phyloP scores from a whole-genome alignment of 345 rosid genomes.

The Salix arbutifolia region DNA sequence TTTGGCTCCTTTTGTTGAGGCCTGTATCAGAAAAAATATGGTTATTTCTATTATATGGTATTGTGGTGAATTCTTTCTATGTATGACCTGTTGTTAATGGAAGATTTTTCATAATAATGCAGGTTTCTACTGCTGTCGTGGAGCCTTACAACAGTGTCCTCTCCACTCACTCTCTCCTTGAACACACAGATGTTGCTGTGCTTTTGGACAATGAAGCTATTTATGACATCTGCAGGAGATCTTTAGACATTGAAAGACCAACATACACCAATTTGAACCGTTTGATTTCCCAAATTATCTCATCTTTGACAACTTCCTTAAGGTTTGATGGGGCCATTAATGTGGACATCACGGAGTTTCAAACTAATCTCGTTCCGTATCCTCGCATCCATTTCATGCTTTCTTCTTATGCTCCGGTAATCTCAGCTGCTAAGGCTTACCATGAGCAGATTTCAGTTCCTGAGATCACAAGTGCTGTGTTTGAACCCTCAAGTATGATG shows the following conservation, averaged over 20 bases:
- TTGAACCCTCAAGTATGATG: slow-evolving; percentile 85
- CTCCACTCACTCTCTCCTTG: slow-evolving; percentile 78
- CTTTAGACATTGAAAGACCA: slow-evolving; percentile 65
- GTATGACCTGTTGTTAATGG: neutral
- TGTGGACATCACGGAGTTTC: neutral
- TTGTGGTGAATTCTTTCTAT: no score
- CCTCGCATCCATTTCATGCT: slow-evolving; percentile 1
- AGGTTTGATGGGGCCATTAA: slow-evolving; percentile 6
- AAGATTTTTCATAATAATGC: slow-evolving; percentile 11
- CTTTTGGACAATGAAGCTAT: slow-evolving; percentile 84
- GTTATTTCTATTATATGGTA: neutral
- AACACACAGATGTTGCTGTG: slow-evolving; percentile 76
- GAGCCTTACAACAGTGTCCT: slow-evolving; percentile 85
- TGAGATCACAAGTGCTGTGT: slow-evolving; percentile 42
- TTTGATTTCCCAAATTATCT: neutral
- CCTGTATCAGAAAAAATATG: no score
- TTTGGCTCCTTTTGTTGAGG: no score
- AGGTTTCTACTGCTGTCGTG: slow-evolving; percentile 89
- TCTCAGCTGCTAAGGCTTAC: neutral
- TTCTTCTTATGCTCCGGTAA: neutral
- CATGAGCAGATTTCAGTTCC: neutral
- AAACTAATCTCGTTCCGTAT: neutral
- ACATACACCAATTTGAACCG: neutral
- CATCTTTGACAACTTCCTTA: neutral
- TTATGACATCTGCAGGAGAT: slow-evolving; percentile 74